Base-by-base conservation (phyloP, 2,329 filamentous ascomycete genomes). In the Neodidymelliopsis sp. region DNA sequence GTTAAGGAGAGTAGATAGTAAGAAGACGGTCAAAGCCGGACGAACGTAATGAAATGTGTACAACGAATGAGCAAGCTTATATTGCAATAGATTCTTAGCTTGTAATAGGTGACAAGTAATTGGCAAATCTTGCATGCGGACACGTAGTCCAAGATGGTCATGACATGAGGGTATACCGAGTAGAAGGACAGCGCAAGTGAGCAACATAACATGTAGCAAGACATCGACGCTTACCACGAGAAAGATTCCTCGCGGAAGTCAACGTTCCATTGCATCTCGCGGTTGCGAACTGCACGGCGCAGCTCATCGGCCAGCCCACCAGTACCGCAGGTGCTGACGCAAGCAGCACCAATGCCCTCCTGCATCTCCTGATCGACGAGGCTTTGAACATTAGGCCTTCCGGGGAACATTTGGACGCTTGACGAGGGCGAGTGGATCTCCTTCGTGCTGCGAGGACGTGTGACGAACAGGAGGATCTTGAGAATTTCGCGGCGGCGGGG, bases 401-500 rank as follows among this genome's bases (percentile, higher is more conserved):
- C 93, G 1, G 91, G 89, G 71, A 90, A 91, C 88, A 97, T 94
- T 74, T 92, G 90, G 44, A 97, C 91, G 4, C 88, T 93, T 2
- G 83, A 81, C 46, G 86, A 90, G 4, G 87, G 85, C 36, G 85
- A 90, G 61, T 86, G 81, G 41, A 96, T 89, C 66, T 95, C 89
- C 68, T 86, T 87, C n/a, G 88, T 85, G 68, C 88, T 90, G 62
- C 89, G 87, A 1, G 93, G 93, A 43, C 91, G 82, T 4, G 94
- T 97, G 60, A 97, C 86, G 75, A 96, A 97, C 36, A 97, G 83
- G 62, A 93, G 85, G 63, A 97, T 89, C 60, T 86, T 87, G 33
- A 99, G 82, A 22, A 96, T 81, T 38, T 96, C 90, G 49, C 89
- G 85, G 43, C 92, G 87, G 60, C 86, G 83, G 10, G 90, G 88